Conservation (phyloP, 2,329 filamentous ascomycete species). For the Aspergillaceae sp. region DNA sequence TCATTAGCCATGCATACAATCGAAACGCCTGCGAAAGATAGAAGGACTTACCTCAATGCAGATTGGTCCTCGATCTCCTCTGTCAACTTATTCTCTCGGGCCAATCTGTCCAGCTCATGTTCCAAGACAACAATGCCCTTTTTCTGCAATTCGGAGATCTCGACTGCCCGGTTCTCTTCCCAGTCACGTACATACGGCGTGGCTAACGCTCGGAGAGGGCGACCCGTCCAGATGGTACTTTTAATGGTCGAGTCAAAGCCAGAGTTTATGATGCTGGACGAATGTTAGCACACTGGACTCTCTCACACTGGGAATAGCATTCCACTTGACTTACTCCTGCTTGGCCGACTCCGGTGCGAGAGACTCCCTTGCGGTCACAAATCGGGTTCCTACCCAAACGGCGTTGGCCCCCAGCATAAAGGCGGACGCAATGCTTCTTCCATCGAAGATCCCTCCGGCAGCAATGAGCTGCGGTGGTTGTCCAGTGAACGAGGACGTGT, state of each 20-base stretch:
- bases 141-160: neutral
- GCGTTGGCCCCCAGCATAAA: neutral
- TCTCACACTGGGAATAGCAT: too few relatives aligned
- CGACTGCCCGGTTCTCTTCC: neutral
- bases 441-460: neutral
- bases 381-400: conserved; percentile 1
- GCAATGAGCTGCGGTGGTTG: neutral
- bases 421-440: neutral
- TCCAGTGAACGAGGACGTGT: neutral
- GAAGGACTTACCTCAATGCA: too few relatives aligned
- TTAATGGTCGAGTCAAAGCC: conserved; percentile 1
- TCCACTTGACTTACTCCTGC: neutral
- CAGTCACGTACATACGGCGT: conserved; percentile 1
- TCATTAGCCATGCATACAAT: too few relatives aligned
- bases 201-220: neutral
- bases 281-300: too few relatives aligned
- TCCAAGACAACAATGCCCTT: neutral
- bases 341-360: neutral
- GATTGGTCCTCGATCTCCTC: neutral
- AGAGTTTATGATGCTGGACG: neutral
- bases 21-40: too few relatives aligned
- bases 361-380: neutral
- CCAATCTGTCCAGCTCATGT: conserved; percentile 1
- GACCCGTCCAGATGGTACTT: conserved; percentile 3
- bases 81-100: neutral